Evolutionary conservation across 345 rosid genomes (phyloP), one percentile per base, ranked within the genome.

Genomic region (Sonneratia caseolaris): DNA sequence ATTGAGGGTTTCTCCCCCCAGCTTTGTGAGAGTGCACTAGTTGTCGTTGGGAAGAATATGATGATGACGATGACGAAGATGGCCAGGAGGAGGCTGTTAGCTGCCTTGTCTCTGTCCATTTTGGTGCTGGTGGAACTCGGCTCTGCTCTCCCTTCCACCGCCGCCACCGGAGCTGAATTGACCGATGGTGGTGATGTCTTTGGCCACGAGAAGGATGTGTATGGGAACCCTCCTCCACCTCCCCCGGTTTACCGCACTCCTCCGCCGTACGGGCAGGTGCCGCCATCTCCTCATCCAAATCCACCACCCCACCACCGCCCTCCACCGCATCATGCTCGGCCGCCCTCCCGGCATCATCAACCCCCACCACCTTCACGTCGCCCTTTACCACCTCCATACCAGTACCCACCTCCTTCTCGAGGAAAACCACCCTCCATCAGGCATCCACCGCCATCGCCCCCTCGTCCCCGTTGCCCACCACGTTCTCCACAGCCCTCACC

Each of bases 161-260:
- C 27, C 2, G 1, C n/a, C 22, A 32, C 47, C 62, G 19, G 27
- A 56, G 27, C 62, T n/a, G 11, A 53, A 27, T 27, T 27, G 32
- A 27, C 32, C 32, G 32, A 27, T 0, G 49, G 35, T 18, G 49
- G 24, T 36, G 32, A 38, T 0, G 13, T 18, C 48, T 66, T 37
- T 66, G 47, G 45, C 22, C 27, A 67, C 11, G 27, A 40, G 15
- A 67, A 67, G 12, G 27, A 21, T 18, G 49, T 18, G 10, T 73
- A 66, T 53, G 75, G 70, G 22, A 49, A 36, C 59, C 59, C 47
- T 18, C 59, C 36, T 9, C 69, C 75, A 64, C 59, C 75, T 4
- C 37, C 70, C 22, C 70, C 64, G 18, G 59, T 16, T 53, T 18
- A 18, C 24, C 24, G 59, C 16, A 5, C 59, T 53, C 5, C 21